Conservation (phyloP, 805 yeast species). For the Candida ficus region DNA sequence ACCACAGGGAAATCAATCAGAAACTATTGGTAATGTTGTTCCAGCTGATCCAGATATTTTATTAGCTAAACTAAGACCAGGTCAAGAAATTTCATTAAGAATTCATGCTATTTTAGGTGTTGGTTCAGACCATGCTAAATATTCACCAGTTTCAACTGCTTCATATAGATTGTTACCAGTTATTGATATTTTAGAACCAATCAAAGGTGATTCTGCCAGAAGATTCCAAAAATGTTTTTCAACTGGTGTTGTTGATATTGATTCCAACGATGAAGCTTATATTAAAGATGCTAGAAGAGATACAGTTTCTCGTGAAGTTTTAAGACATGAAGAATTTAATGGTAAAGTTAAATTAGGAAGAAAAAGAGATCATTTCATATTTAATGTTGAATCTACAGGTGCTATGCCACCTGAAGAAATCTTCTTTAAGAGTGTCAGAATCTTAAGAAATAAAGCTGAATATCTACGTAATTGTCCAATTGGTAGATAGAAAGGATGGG, state of each 20-base stretch:
- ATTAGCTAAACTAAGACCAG: conserved; percentile 90
- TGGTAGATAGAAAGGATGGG: conserved; percentile 33
- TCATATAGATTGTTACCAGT: conserved; percentile 90
- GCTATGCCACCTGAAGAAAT: conserved; percentile 97
- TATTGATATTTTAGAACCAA: conserved; percentile 70
- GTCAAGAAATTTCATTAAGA: conserved; percentile 88
- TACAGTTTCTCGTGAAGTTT: conserved; percentile 94
- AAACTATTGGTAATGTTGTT: conserved; percentile 60
- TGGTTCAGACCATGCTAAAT: conserved; percentile 95
- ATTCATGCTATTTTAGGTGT: conserved; percentile 89
- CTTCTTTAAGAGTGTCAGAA: conserved; percentile 83
- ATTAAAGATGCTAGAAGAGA: conserved; percentile 91
- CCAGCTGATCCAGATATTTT: conserved; percentile 87
- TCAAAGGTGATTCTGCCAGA: conserved; percentile 68
- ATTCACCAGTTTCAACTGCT: conserved; percentile 96
- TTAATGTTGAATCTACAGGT: conserved; percentile 91
- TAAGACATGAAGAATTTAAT: conserved; percentile 86
- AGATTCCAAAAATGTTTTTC: conserved; percentile 90
- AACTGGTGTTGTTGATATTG: conserved; percentile 81
- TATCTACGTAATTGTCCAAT: conserved; percentile 77
- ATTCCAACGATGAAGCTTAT: conserved; percentile 61
- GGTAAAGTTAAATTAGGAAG: conserved; percentile 91
- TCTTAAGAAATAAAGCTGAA: conserved; percentile 79
- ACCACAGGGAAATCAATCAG: conserved; percentile 85
- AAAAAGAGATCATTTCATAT: conserved; percentile 86